A percentile compares a stretch with the other conserved stretches of the same genome.
Evolutionary conservation across 2,329 filamentous ascomycete species (phyloP).

Genomic region (Fusarium newnesense): DNA sequence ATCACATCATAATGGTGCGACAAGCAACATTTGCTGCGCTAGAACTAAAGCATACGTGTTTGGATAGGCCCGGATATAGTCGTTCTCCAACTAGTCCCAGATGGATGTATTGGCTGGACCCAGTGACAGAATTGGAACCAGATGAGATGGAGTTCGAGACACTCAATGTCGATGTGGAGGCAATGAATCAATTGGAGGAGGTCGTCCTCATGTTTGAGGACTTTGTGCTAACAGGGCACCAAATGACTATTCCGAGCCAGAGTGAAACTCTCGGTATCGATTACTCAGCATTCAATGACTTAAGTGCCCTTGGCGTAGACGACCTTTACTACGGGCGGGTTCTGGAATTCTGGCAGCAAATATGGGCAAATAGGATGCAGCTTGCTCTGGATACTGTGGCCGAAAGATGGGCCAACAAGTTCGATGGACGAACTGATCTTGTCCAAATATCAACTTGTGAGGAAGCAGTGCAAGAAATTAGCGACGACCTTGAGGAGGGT

Average conservation of each 20-base stretch:
- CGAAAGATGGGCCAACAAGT: accelerated
- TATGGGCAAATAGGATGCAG: accelerated
- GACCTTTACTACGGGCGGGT: accelerated
- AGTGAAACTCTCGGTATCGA: accelerated
- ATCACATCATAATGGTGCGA: accelerated
- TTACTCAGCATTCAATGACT: accelerated
- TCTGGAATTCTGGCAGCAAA: neutral
- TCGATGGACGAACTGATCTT: accelerated
- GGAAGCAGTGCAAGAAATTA: accelerated
- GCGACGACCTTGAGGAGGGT: accelerated
- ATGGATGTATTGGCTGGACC: accelerated
- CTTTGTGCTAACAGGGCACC: accelerated
- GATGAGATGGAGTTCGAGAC: neutral
- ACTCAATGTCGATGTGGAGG: accelerated
- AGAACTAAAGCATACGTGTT: accelerated
- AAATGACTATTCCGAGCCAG: accelerated
- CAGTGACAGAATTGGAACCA: neutral
- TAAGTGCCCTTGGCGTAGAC: accelerated
- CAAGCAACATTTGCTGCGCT: neutral
- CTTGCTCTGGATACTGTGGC: neutral
- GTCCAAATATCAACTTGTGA: neutral
- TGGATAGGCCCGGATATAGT: neutral
- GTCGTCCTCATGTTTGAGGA: accelerated
- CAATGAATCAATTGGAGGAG: accelerated
- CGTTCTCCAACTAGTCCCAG: accelerated